A percentile compares a stretch with the other conserved stretches of the same genome.
Conservation (phyloP, 768 basidiomycete species). For the Crepidotus variabilis region DNA sequence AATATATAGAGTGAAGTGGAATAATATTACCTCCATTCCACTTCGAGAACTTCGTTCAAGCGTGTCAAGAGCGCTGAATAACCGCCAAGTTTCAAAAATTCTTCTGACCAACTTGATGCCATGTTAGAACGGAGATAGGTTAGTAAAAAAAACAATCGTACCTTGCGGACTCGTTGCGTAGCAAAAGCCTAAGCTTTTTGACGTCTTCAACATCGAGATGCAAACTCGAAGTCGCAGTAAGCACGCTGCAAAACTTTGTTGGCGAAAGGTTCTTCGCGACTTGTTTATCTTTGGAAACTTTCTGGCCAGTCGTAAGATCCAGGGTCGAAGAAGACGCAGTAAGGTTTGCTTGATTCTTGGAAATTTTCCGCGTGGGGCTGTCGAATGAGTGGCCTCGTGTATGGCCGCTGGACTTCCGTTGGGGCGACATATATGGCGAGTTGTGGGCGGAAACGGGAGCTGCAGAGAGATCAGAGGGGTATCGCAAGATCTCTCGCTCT, state of each 20-base stretch:
- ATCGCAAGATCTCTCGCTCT: constrained; percentile 29
- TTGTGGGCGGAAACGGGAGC: constrained; percentile 37
- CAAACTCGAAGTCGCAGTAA: constrained; percentile 65
- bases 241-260: constrained; percentile 60
- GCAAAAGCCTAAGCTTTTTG: constrained; percentile 81
- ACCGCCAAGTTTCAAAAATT: constrained; percentile 80
- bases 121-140: background rate
- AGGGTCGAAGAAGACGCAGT: constrained; percentile 35
- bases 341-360: constrained; percentile 49
- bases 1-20: background rate
- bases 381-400: constrained; percentile 63
- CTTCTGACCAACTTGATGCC: constrained; percentile 75
- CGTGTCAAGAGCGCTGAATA: constrained; percentile 81
- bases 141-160: constrained; percentile 24
- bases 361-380: constrained; percentile 40
- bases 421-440: constrained; percentile 34
- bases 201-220: constrained; percentile 81
- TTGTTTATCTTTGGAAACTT: constrained; percentile 40
- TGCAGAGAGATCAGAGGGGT: constrained; percentile 27
- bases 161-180: constrained; percentile 91
- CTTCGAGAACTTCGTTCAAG: constrained; percentile 86
- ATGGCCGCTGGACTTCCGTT: constrained; percentile 43
- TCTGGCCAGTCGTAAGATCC: constrained; percentile 36
- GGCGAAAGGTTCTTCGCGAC: constrained; percentile 52
- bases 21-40: constrained; percentile 88